Base-by-base conservation (phyloP, 371 early-diverging fungal genomes). In the Dichotomocladium elegans region DNA sequence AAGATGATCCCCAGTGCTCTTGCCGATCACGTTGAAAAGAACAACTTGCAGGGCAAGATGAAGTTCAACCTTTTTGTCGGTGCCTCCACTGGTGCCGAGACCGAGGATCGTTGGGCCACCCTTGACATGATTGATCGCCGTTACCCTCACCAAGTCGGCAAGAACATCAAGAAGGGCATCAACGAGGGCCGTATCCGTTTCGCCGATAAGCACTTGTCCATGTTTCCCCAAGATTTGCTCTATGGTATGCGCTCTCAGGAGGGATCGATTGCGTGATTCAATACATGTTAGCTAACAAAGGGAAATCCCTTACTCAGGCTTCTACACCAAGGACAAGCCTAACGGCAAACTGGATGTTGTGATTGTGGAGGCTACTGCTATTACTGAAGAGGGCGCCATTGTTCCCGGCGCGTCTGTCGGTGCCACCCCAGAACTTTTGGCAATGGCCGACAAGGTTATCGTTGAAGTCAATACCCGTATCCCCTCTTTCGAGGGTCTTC, bases 111-210 rank as follows among this genome's bases (percentile, higher is more conserved):
- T 17, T 74, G 72, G 72, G 72, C 72, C 28, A 54, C 63, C 30
- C 54, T 72, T 35, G 66, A 74, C 30, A 79, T 79, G 79, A 75
- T 79, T 53, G 70, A 75, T 51, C 76, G 79, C 41, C 74, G 79
- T 41, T 79, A 79, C 52, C 79, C 79, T 41, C 76, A 79, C 65
- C 79, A 79, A 60, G 70, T 74, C n/a, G 79, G 79, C 11, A 71
- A 63, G 44, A 66, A 72, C 25, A 72, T 79, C 62, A 75, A 76
- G 49, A 70, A 72, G 59, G 76, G 72, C 31, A 79, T 79, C 43
- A 79, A 79, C 48, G 70, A 55, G 40, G 76, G 76, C 17, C 74
- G 70, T 53, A 79, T 76, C 53, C 68, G 71, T n/a, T 79, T 79
- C 63, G 79, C 79, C 25, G 79, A 79, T 55, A 79, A 79, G 58